Conservation (phyloP, 139 green algal genomes). For the Tetradesmus obliquus region DNA sequence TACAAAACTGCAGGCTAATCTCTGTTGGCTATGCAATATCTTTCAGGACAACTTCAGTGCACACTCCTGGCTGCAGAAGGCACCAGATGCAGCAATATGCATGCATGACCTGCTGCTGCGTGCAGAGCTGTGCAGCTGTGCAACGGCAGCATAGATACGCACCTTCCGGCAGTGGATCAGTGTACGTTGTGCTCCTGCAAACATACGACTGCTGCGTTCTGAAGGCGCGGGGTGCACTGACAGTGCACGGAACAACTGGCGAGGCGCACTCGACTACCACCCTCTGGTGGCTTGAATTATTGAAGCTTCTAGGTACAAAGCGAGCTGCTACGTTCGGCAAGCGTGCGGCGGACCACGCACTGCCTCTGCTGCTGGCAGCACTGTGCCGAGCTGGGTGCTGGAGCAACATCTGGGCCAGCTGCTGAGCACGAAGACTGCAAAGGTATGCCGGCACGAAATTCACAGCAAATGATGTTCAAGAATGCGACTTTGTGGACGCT, state of each 20-base stretch:
- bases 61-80: not conserved
- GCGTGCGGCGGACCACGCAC: not conserved
- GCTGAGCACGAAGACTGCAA: not conserved
- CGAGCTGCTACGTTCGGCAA: not conserved
- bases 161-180: not conserved
- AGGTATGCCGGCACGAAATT: no score
- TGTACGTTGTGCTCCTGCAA: not conserved
- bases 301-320: not conserved
- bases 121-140: not conserved
- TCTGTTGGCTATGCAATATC: not conserved
- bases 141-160: not conserved
- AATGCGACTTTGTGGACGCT: no score
- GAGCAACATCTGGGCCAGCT: not conserved
- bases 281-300: not conserved
- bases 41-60: not conserved
- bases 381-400: not conserved
- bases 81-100: not conserved
- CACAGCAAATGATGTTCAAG: no score
- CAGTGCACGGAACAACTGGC: not conserved
- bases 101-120: not conserved
- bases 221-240: not conserved
- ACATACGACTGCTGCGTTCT: not conserved
- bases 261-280: not conserved
- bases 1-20: not conserved
- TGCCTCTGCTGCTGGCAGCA: not conserved